Evolutionary conservation across 495 filamentous ascomycete species (phyloP), one percentile per base, ranked within the genome.

Genomic region (Sabuloglossum arenarium): DNA sequence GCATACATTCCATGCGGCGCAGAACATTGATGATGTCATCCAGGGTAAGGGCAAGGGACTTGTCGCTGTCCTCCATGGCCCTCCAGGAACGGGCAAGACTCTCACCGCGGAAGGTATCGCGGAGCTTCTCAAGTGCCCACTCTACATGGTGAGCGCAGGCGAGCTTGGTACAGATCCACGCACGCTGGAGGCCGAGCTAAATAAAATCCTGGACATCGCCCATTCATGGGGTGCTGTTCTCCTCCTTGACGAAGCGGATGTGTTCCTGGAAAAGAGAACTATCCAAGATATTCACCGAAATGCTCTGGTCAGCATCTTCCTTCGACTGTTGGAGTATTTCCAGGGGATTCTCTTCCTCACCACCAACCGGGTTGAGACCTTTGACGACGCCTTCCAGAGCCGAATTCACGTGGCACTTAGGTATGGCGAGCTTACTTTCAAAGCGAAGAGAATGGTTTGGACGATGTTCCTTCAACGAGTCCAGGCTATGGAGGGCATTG

Each of bases 61-160:
- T n/a, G 75, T 79, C 43, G 70, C 74, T 25, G 67, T 84, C 1
- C 70, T 84, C 0, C 74, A 75, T 56, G 88, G 88, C 0, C 86
- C 87, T 14, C 85, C 86, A 0, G 86, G 87, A 25, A 88, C 85
- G 0, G 88, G 88, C 49, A 94, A 94, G 71, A 94, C 88, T 0
- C 73, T 95, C 3, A 94, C 88, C 0, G 88, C 86, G 3, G 88
- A 94, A 62, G 82, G 84, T 16, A 91, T 95, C 59, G 82, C 82
- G 3, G 88, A 91, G 64, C 75, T 88, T 3, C 77, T 93, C 42
- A 79, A 82, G 61, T 81, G 84, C 34, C 88, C 88, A 1, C 69
- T 95, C 11, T 93, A 94, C 64, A 86, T 83, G 78, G 85, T 91
- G 56, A 80, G 75, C 46, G 84, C 84, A 1, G 86, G 86, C 31